Evolutionary conservation across 1,139 yeast species (phyloP).

Genomic region (Pichia sp.): DNA sequence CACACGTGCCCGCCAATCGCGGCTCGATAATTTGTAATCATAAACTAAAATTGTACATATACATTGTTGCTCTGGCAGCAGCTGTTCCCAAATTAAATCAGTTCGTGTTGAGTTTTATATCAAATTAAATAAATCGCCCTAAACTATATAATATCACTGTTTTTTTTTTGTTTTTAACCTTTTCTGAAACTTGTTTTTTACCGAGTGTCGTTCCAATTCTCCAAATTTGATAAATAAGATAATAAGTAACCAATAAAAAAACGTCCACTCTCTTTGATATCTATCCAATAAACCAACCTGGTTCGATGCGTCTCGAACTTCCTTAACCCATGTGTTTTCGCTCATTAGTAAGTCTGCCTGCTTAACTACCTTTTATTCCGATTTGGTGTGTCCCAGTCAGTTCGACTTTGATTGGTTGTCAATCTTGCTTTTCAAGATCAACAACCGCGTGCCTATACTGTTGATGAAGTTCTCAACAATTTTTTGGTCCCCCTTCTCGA

Average conservation of each 20-base stretch:
- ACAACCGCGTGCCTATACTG: conserved; percentile 67
- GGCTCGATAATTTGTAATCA: background rate
- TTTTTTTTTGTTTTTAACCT: background rate
- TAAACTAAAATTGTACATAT: background rate
- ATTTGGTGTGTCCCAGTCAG: conserved; percentile 8
- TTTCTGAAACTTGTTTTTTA: background rate
- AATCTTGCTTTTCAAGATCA: conserved; percentile 50
- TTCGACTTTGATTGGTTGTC: conserved; percentile 16
- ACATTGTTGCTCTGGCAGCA: background rate
- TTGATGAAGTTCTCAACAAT: conserved; percentile 75
- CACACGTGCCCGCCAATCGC: background rate
- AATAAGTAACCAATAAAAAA: background rate
- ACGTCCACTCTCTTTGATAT: background rate
- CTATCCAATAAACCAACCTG: background rate
- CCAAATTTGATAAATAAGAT: background rate
- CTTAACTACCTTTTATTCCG: background rate
- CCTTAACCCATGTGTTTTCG: background rate
- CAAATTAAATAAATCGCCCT: background rate
- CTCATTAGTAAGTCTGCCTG: background rate
- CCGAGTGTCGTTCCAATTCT: background rate
- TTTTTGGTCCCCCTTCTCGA: conserved; percentile 67
- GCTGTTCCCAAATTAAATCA: background rate
- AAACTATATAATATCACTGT: background rate
- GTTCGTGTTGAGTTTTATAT: no score
- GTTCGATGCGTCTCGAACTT: background rate